Percentiles rank a stretch among this genome's conserved stretches.
These are phyloP conservation scores for Mimosa bimucronata DNA, from an alignment of 306 rosid genomes.

Conservation along the genomic window DNA sequence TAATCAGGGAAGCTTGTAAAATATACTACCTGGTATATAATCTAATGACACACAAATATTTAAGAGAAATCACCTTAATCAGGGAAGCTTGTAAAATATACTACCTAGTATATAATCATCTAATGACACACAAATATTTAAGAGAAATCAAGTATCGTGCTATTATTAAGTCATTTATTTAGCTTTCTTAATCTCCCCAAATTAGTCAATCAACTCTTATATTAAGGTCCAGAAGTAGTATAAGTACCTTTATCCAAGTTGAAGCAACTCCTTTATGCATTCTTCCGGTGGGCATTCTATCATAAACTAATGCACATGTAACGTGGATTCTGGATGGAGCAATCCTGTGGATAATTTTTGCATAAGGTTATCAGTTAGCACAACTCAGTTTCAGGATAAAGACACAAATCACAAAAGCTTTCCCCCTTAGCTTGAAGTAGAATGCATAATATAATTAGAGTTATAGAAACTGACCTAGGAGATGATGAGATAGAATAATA, in stretches of 20 bases:
- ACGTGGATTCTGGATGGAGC: slow-evolving; percentile 84
- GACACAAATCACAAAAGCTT: slow-evolving; percentile 17
- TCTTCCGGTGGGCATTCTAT: slow-evolving; percentile 82
- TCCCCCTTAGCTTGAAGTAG: slow-evolving; percentile 10
- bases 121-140: too few relatives aligned
- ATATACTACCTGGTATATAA: too few relatives aligned
- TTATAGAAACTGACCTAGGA: slow-evolving; percentile 57
- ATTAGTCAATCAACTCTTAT: too few relatives aligned
- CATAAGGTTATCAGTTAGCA: slow-evolving; percentile 32
- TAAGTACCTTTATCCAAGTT: slow-evolving; percentile 96
- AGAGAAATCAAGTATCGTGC: too few relatives aligned
- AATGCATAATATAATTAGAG: neutral
- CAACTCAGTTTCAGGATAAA: neutral
- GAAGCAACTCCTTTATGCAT: slow-evolving; percentile 92
- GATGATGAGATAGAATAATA: slow-evolving; percentile 97
- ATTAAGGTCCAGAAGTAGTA: too few relatives aligned
- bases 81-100: slow-evolving; percentile 27
- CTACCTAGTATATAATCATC: too few relatives aligned
- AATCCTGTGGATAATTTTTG: slow-evolving; percentile 62
- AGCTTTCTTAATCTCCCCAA: too few relatives aligned
- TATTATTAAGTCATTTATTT: too few relatives aligned
- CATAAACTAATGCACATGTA: slow-evolving; percentile 89
- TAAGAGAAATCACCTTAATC: too few relatives aligned
- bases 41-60: too few relatives aligned
- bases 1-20: slow-evolving; percentile 30